Conservation (phyloP, 2,329 filamentous ascomycete species). For the Trichoderma oligosporum region DNA sequence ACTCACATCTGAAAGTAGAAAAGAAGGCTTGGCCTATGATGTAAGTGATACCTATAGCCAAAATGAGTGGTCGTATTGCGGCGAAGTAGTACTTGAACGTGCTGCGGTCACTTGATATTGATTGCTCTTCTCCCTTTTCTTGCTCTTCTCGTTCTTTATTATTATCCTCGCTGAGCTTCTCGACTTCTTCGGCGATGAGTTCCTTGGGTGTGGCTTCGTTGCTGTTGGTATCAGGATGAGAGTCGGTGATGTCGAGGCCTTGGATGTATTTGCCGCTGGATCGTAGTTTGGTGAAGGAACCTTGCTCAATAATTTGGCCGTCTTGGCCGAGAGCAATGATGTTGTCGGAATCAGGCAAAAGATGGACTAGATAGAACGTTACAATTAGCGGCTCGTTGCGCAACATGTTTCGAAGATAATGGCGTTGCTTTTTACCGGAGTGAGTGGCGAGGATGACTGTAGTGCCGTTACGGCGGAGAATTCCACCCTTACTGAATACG, state of each 20-base stretch:
- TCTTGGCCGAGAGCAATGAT: slow-evolving; percentile 41
- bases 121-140: neutral
- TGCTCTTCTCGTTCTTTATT: neutral
- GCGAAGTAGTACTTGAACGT: slow-evolving; percentile 32
- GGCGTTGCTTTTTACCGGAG: slow-evolving; percentile 23
- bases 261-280: slow-evolving; percentile 36
- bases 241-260: slow-evolving; percentile 33
- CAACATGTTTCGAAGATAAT: neutral
- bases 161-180: neutral
- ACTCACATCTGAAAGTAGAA: slow-evolving; percentile 28
- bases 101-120: slow-evolving; percentile 25
- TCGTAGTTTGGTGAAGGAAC: slow-evolving; percentile 37
- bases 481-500: slow-evolving; percentile 36
- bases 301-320: slow-evolving; percentile 41
- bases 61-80: slow-evolving; percentile 24
- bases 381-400: neutral
- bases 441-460: slow-evolving; percentile 36
- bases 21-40: slow-evolving; percentile 23
- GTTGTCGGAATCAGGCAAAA: slow-evolving; percentile 40
- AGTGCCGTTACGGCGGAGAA: slow-evolving; percentile 32
- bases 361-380: slow-evolving; percentile 24
- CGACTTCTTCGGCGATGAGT: neutral
- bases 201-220: neutral
- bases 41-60: slow-evolving; percentile 22
- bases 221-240: slow-evolving; percentile 20